Base-by-base conservation (phyloP, 2,329 filamentous ascomycete species). In the Diplodia scrobiculata region DNA sequence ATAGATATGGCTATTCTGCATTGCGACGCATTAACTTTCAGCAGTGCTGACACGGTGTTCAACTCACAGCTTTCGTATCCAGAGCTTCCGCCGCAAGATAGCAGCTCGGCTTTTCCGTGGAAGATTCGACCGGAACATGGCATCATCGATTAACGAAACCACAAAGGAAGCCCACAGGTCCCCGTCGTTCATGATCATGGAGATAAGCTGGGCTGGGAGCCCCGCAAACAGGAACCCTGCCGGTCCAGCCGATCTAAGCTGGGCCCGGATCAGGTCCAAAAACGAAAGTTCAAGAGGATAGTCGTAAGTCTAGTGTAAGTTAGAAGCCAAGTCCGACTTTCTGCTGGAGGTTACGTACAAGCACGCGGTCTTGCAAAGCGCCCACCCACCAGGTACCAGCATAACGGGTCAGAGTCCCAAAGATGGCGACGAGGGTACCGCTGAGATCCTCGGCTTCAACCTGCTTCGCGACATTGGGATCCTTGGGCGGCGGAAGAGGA, bases 171-270 rank as follows among this genome's bases (percentile, higher is more conserved):
- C 65, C 55, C 65, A 63, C 14, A 62, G 25, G 3, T 66, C 65
- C 13, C 65, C 65, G 17, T 66, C 65, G 50, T 66, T 66, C 13
- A 58, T 66, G 50, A 66, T 62, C 65, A 66, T 66, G 25, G 65
- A 66, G 5, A 66, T 47, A 14, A 66, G 58, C 27, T 66, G 65
- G 25, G 65, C 65, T 2, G 65, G 65, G 10, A 66, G 65, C 7
- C 65, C 65, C 3, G 65, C 65, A 19, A 62, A 54, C 36, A 66
- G 62, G 29, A 66, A 66, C 6, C 51, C 52, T 13, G 52, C 41
- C 14, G 63, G 51, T 14, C 65, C 65, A 6, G 38, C 48, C 21
- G 36, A 27, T 3, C 17, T 27, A 21, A 54, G 59, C 27, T 66
- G 65, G 10, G 29, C 34, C 11, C 48, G n/a, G 48, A 66, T 48